Evolutionary conservation across 164 flowering plant genomes (phyloP).

Genomic region (Tetracentron sinense): DNA sequence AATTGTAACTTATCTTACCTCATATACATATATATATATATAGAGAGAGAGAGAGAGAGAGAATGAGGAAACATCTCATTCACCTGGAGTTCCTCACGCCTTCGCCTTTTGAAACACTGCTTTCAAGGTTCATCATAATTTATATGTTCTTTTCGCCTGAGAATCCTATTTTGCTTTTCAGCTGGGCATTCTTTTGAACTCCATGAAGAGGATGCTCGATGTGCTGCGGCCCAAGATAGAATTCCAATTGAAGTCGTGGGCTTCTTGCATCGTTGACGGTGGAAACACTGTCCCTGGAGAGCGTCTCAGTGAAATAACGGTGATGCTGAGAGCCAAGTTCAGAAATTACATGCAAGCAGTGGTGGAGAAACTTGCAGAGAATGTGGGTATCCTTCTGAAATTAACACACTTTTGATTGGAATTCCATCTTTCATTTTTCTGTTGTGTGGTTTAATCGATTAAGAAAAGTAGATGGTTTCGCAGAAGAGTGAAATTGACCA

Average conservation of each 20-base stretch:
- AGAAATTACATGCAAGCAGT: slow-evolving; percentile 83
- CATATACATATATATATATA: too few relatives aligned
- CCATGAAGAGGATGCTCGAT: slow-evolving; percentile 92
- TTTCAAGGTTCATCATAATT: background rate
- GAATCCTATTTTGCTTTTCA: slow-evolving; percentile 29
- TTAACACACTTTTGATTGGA: background rate
- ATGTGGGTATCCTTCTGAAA: slow-evolving; percentile 52
- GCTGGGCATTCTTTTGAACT: slow-evolving; percentile 85
- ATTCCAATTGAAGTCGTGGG: slow-evolving; percentile 71
- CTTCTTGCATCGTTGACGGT: slow-evolving; percentile 67
- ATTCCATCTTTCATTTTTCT: too few relatives aligned
- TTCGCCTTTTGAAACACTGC: too few relatives aligned
- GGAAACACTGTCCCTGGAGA: slow-evolving; percentile 79
- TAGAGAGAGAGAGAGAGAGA: too few relatives aligned
- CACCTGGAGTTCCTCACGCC: too few relatives aligned
- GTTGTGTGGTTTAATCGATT: background rate
- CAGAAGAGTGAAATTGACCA: too few relatives aligned
- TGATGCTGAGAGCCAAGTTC: slow-evolving; percentile 88
- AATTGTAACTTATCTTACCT: too few relatives aligned
- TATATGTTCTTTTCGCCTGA: slow-evolving; percentile 9
- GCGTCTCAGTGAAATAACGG: slow-evolving; percentile 84
- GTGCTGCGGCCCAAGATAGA: slow-evolving; percentile 79
- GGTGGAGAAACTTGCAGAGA: slow-evolving; percentile 80
- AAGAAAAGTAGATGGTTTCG: background rate
- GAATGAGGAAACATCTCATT: too few relatives aligned